phyloP scores from a whole-genome alignment of 768 basidiomycete species.

The Panus rudis region DNA sequence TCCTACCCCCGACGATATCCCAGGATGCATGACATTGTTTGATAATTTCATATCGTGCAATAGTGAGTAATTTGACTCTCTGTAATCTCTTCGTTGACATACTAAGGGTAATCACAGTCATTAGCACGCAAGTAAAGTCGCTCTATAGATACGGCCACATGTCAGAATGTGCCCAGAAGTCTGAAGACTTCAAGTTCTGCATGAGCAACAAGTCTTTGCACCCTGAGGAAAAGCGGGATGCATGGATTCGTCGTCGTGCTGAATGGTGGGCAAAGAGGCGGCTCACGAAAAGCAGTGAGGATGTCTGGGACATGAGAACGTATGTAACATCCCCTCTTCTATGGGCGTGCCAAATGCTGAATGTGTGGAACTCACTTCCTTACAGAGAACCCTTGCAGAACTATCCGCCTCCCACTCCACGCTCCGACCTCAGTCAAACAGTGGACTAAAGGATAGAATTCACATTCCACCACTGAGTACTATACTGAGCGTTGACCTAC shows the following conservation, averaged over 20 bases:
- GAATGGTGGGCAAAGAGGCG: conserved; percentile 92
- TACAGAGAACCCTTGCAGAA: conserved; percentile 8
- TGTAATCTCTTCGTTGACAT: not conserved
- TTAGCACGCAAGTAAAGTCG: conserved; percentile 74
- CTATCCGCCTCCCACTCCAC: conserved; percentile 6
- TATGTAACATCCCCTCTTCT: conserved; percentile 31
- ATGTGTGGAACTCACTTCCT: not conserved
- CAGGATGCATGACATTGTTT: conserved; percentile 71
- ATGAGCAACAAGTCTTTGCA: conserved; percentile 73
- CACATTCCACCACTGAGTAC: too few species aligned
- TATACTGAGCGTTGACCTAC: too few species aligned
- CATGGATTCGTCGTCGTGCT: conserved; percentile 81
- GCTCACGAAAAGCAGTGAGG: conserved; percentile 79
- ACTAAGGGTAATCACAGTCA: conserved; percentile 37
- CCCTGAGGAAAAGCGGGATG: conserved; percentile 68
- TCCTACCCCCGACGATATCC: conserved; percentile 73
- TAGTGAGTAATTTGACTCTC: conserved; percentile 31
- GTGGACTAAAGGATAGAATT: too few species aligned
- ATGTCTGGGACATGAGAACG: conserved; percentile 88
- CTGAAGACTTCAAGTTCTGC: conserved; percentile 95
- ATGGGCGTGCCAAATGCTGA: not conserved
- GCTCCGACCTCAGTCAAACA: too few species aligned
- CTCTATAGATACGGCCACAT: conserved; percentile 82
- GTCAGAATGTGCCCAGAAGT: conserved; percentile 65
- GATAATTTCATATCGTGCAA: conserved; percentile 70